Percentiles rank a stretch among this genome's conserved stretches.
Evolutionary conservation across 208 protist species (phyloP).

Genomic region (Herpetomonas samuelpessoai): DNA sequence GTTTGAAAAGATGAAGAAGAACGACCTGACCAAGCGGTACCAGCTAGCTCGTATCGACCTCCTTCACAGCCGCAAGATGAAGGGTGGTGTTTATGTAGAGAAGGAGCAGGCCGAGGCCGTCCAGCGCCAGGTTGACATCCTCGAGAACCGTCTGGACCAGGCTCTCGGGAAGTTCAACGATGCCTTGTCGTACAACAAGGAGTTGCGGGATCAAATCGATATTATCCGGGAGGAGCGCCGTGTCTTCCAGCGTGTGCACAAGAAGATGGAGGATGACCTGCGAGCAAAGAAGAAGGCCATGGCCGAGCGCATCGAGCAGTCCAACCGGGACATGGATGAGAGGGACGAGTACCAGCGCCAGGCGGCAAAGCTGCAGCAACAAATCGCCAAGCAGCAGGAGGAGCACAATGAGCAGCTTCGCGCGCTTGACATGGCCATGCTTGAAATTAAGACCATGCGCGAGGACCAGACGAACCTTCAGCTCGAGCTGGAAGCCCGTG

Average conservation of each 20-base stretch:
- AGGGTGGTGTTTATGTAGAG: slow-evolving; percentile 90
- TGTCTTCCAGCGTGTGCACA: slow-evolving; percentile 97
- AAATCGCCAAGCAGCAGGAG: slow-evolving; percentile 76
- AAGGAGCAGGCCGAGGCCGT: slow-evolving; percentile 88
- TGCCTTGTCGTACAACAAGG: slow-evolving; percentile 93
- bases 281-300: slow-evolving; percentile 92
- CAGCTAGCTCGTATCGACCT: slow-evolving; percentile 86
- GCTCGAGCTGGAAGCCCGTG: slow-evolving; percentile 78
- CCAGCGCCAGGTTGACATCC: slow-evolving; percentile 92
- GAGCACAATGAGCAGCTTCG: slow-evolving; percentile 73
- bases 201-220: slow-evolving; percentile 95
- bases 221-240: slow-evolving; percentile 94
- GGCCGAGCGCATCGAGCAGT: slow-evolving; percentile 94
- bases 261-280: slow-evolving; percentile 94
- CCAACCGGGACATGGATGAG: slow-evolving; percentile 95
- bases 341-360: slow-evolving; percentile 85
- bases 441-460: slow-evolving; percentile 86
- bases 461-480: slow-evolving; percentile 82
- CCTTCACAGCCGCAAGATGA: slow-evolving; percentile 78
- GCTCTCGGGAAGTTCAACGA: slow-evolving; percentile 96
- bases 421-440: slow-evolving; percentile 77
- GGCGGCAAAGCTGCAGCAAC: slow-evolving; percentile 74
- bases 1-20: slow-evolving; percentile 92
- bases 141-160: slow-evolving; percentile 96
- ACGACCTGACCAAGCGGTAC: slow-evolving; percentile 84